Base-by-base conservation (phyloP, 306 rosid species). In the Acacia crassicarpa region DNA sequence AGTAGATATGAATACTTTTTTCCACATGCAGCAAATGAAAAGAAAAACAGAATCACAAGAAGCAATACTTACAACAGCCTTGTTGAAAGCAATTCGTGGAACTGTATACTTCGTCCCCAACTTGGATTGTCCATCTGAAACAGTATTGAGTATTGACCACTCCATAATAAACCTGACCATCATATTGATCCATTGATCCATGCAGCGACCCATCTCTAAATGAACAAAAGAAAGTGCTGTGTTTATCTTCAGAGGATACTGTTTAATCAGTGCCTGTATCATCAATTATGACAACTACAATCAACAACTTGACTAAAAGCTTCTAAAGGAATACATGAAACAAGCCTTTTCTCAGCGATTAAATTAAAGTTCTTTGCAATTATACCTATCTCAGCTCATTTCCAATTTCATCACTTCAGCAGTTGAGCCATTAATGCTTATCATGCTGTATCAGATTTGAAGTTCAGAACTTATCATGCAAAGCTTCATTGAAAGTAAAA, bases 51-150 rank as follows among this genome's bases (percentile, higher is more conserved):
- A 85, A 51, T n/a, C 49, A 78, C 83, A 20, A 45, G 62, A 8
- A 78, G 63, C 23, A 58, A 80, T 38, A 88, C 98, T 89, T 85
- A 93, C 98, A 84, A 93, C 85, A 41, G 98, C 97, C 84, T 95
- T 95, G 51, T 90, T 93, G 82, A 95, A 91, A 65, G 98, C 98
- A 89, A 91, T 93, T 84, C 93, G 97, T 0, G 92, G 94, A 88
- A 93, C 91, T 3, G 92, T 84, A 78, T 91, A 95, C 76, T 87
- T 95, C 0, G 98, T 93, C 51, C 98, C 98, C 20, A 95, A 83
- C 84, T 94, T 95, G 49, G 98, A 93, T 82, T 91, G 95, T 75
- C 91, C 97, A 41, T 95, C 98, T 0, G 98, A 91, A 73, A 93
- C 88, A 76, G 89, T 91, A 85, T 95, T 93, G 82, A 76, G 89